A percentile compares a stretch with the other conserved stretches of the same genome.
Conservation (phyloP, 177 flowering plant genomes). For the Telopea speciosissima region DNA sequence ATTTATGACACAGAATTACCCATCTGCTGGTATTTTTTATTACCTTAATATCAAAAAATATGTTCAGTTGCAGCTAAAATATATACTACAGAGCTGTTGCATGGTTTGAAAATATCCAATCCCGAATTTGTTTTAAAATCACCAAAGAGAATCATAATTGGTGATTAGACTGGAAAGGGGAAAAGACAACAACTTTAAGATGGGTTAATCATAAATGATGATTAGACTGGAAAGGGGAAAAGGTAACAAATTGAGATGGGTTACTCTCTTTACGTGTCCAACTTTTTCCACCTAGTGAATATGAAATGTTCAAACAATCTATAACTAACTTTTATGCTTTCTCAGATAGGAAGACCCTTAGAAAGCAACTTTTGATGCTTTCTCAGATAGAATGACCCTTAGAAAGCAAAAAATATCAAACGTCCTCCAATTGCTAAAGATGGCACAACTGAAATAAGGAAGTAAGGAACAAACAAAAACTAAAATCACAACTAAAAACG, state of each 20-base stretch:
- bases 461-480: not conserved
- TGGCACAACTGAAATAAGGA: not conserved
- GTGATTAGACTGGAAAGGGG: not conserved
- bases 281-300: not conserved
- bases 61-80: no score
- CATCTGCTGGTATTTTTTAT: no score
- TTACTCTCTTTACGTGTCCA: not conserved
- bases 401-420: not conserved
- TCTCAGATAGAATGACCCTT: no score
- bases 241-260: not conserved
- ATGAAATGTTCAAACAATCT: not conserved
- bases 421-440: not conserved
- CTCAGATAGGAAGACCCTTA: not conserved
- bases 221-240: not conserved
- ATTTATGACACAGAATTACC: no score
- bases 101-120: no score
- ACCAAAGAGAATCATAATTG: not conserved
- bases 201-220: not conserved
- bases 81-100: no score
- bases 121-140: not conserved
- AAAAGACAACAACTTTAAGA: not conserved
- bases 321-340: not conserved
- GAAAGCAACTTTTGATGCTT: no score
- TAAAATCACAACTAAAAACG: not conserved
- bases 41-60: no score